Evolutionary conservation across 805 yeast species (phyloP), one percentile per base, ranked within the genome.

Genomic region (Wickerhamiella allomyrinae): DNA sequence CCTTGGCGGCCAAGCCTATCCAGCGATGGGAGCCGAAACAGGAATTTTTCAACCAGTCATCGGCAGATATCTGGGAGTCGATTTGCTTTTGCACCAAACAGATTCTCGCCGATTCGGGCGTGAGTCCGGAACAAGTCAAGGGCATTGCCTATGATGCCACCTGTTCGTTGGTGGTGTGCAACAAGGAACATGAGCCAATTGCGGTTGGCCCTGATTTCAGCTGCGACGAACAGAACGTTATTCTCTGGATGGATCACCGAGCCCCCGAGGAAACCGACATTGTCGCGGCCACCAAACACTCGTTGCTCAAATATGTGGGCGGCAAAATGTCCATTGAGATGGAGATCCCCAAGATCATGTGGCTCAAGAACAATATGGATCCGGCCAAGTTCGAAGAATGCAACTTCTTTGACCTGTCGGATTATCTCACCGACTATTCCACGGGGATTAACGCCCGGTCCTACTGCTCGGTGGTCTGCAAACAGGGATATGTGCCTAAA

Each of bases 61-160:
- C 94, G 2, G 72, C 79, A 6, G 95, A 91, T 58, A 91, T 91
- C 48, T 91, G 97, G 97, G 73, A 76, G 46, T 40, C 77, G 80
- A 39, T 82, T 50, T 78, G 94, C 56, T 76, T 69, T 63, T 82
- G 95, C 66, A 89, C 83, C 43, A 76, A 76, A 53, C 69, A 77
- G 10, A 79, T 85, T 37, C 62, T 89, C 27, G 63, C 77, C 13
- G 93, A 85, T 43, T 73, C 91, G 2, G 81, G 77, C 2, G 73
- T 86, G 34, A 80, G 79, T 34, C 77, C 83, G 1, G 53, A 63
- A 2, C 67, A 69, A 13, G 80, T 91, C 36, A 71, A 71, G 55
- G 97, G 97, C 47, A 76, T 91, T 48, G 96, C 97, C 0, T 91
- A 87, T 52, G 98, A 91, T 61, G 98, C 96, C 22, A 91, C 98